A percentile compares a stretch with the other conserved stretches of the same genome.
Conservation (phyloP, 2,329 filamentous ascomycete species). For the Coleophoma crateriformis region DNA sequence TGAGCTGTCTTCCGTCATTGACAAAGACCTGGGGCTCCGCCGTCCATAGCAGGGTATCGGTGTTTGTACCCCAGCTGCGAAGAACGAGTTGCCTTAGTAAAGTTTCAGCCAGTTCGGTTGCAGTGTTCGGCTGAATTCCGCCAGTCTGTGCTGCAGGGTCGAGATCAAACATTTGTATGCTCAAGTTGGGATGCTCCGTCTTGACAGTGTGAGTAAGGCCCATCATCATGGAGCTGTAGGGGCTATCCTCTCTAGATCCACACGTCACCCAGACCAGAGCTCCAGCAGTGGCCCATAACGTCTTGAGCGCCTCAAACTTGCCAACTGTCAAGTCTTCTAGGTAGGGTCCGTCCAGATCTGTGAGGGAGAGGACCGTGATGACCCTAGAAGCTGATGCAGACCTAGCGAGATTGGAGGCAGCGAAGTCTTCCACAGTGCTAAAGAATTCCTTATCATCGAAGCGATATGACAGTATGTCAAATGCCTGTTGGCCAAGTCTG, state of each 20-base stretch:
- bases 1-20: background rate
- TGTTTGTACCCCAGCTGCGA: background rate
- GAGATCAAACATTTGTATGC: conserved; percentile 10
- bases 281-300: conserved; percentile 1
- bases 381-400: conserved; percentile 1
- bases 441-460: conserved; percentile 1
- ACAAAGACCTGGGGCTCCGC: background rate
- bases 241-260: conserved; percentile 2
- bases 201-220: conserved; percentile 6
- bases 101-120: background rate
- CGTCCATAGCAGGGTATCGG: background rate
- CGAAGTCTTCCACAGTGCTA: conserved; percentile 1
- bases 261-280: conserved; percentile 11
- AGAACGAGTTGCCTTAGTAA: background rate
- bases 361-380: conserved; percentile 12
- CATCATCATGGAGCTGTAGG: conserved; percentile 8
- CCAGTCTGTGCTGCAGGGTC: conserved; percentile 1
- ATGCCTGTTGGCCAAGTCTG: conserved; percentile 1
- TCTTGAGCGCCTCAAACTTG: conserved; percentile 2
- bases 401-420: background rate
- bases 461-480: too few species aligned
- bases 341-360: conserved; percentile 24
- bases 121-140: background rate
- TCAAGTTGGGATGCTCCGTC: conserved; percentile 8
- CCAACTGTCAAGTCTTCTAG: conserved; percentile 13